phyloP scores from a whole-genome alignment of 78 protist genomes.

The Pelomyxa schiedti region DNA sequence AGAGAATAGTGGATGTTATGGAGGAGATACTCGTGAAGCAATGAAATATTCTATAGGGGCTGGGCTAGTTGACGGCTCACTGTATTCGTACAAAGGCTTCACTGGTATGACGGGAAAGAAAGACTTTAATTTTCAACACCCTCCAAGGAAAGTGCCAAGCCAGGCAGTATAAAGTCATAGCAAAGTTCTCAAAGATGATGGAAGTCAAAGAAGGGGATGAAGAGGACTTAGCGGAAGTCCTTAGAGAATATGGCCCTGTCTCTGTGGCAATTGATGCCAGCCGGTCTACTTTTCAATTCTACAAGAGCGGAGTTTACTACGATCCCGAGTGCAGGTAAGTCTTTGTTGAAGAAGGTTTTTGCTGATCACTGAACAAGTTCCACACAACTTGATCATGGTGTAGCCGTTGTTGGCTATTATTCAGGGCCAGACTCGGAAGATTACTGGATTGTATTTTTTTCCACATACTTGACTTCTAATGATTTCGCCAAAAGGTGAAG shows the following conservation, averaged over 20 bases:
- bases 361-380: background rate
- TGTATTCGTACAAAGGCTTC: too few species aligned
- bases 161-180: background rate
- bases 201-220: slow-evolving; percentile 12
- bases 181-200: background rate
- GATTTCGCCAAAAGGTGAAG: too few species aligned
- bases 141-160: slow-evolving; percentile 36
- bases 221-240: slow-evolving; percentile 14
- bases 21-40: too few species aligned
- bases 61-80: too few species aligned
- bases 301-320: slow-evolving; percentile 26
- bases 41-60: too few species aligned
- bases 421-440: too few species aligned
- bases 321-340: slow-evolving; percentile 4
- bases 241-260: slow-evolving; percentile 15
- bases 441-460: too few species aligned
- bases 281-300: slow-evolving; percentile 34
- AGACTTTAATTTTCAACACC: too few species aligned
- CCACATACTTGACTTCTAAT: too few species aligned
- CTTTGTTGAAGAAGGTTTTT: too few species aligned
- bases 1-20: too few species aligned
- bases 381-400: slow-evolving; percentile 53
- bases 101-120: too few species aligned
- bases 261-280: slow-evolving; percentile 54
- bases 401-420: slow-evolving; percentile 62